Evolutionary conservation across 78 protist genomes (phyloP), one percentile per base, ranked within the genome.

Genomic region (Dictyostelium citrinum): DNA sequence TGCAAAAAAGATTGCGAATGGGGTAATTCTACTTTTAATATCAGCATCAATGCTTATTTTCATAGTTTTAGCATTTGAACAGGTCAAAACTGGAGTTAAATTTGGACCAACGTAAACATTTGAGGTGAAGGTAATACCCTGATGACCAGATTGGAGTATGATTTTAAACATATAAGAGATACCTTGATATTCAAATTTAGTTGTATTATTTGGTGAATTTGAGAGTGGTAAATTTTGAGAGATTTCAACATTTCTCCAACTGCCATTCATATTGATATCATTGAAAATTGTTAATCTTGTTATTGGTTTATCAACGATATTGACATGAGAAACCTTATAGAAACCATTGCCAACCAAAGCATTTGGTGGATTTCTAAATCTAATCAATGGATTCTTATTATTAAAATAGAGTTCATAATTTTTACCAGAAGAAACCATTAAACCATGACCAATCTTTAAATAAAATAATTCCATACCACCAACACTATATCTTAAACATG

Each of bases 341-440:
- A 55, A 55, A 55, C 64, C 64, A 55, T 55, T 55, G n/a, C n/a
- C n/a, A n/a, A 55, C 2, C 5, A 55, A 55, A 20, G 27, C 10
- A 35, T 55, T 55, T 49, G 84, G 84, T 35, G 68, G 46, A 31
- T 78, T 70, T 46, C 93, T 58, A 46, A 88, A 88, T 72, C 81
- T 77, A 6, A 79, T 81, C 41, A 90, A n/a, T 58, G 83, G 81
- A 31, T 90, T 88, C 10, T 1, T 12, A 46, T 27, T 20, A 39
- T 71, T 37, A 20, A 31, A 78, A 55, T 8, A 81, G 9, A 90
- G 11, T 17, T 27, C 22, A 78, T 11, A 27, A 29, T 14, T 39
- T 76, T 14, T 51, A 67, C 70, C 61, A 0, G 11, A 2, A 16
- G 39, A 20, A 0, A n/a, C 7, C 17, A 37, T 5, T 55, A 55